These are phyloP conservation scores for Trichoderma gamsii DNA, from an alignment of 495 filamentous ascomycete genomes.

Conservation along the genomic window DNA sequence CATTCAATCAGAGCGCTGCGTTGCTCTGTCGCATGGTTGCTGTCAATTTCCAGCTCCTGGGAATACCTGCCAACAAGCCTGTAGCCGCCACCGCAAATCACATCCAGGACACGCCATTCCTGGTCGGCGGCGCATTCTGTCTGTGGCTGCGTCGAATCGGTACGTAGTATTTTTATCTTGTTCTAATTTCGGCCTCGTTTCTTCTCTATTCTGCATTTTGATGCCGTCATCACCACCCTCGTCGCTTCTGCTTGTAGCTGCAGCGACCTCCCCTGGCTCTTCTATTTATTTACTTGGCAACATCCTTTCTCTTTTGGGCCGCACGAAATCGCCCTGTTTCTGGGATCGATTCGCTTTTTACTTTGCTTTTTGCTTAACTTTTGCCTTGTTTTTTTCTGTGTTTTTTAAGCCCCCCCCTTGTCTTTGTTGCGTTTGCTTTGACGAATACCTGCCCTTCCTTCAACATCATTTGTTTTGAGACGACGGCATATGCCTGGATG, in stretches of 20 bases:
- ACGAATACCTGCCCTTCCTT: neutral
- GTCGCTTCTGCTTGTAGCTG: constrained; percentile 26
- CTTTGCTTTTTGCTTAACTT: neutral
- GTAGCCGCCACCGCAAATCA: constrained; percentile 24
- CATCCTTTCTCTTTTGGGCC: constrained; percentile 22
- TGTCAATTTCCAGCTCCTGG: constrained; percentile 15
- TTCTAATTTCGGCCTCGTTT: constrained; percentile 9
- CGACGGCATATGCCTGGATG: neutral
- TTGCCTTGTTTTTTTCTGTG: neutral
- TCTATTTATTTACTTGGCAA: neutral
- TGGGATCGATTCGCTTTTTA: constrained; percentile 18
- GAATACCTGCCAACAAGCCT: constrained; percentile 21
- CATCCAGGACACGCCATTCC: constrained; percentile 26
- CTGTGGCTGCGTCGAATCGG: constrained; percentile 28
- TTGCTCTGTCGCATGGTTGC: constrained; percentile 15
- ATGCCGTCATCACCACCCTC: constrained; percentile 19
- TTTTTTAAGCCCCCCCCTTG: neutral
- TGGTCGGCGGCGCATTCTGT: constrained; percentile 27
- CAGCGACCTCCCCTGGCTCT: constrained; percentile 21
- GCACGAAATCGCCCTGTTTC: constrained; percentile 29
- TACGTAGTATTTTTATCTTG: constrained; percentile 23
- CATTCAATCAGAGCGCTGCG: constrained; percentile 17
- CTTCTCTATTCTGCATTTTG: constrained; percentile 6
- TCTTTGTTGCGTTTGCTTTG: neutral
- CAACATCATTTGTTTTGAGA: neutral